A percentile compares a stretch with the other conserved stretches of the same genome.
These are phyloP conservation scores for Clathrospora elynae DNA, from an alignment of 2,329 filamentous ascomycete genomes.

Conservation along the genomic window DNA sequence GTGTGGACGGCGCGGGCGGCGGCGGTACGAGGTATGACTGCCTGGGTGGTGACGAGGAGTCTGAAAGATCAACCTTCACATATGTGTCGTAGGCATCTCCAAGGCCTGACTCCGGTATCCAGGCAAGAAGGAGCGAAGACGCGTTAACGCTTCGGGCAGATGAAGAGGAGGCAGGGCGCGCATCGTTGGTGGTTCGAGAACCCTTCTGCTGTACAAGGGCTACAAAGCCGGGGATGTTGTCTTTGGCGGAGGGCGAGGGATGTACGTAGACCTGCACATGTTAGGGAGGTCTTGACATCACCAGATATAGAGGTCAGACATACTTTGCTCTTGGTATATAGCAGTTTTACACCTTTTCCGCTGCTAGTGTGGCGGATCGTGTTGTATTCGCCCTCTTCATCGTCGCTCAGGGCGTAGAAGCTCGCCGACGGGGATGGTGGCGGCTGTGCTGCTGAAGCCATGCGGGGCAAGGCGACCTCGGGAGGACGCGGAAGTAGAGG, in stretches of 20 bases:
- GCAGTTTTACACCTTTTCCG: slow-evolving; percentile 84
- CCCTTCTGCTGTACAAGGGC: slow-evolving; percentile 89
- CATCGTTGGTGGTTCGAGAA: slow-evolving; percentile 32
- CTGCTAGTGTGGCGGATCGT: slow-evolving; percentile 82
- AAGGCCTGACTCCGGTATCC: slow-evolving; percentile 87
- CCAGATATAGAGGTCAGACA: slow-evolving; percentile 23
- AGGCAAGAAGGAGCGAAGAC: slow-evolving; percentile 83
- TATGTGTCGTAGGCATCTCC: slow-evolving; percentile 85
- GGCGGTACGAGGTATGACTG: slow-evolving; percentile 91
- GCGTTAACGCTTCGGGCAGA: slow-evolving; percentile 56
- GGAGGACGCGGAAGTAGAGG: slow-evolving; percentile 4
- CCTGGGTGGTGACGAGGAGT: slow-evolving; percentile 77
- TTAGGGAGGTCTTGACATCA: slow-evolving; percentile 31
- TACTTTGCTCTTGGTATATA: slow-evolving; percentile 97
- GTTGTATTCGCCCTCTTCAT: slow-evolving; percentile 93
- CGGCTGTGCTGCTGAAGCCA: slow-evolving; percentile 39
- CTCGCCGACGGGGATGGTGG: slow-evolving; percentile 78
- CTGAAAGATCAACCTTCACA: slow-evolving; percentile 90
- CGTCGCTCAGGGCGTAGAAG: slow-evolving; percentile 95
- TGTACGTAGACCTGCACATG: slow-evolving; percentile 83
- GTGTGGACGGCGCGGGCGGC: slow-evolving; percentile 81
- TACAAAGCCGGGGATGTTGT: slow-evolving; percentile 94
- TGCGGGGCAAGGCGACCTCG: slow-evolving; percentile 27
- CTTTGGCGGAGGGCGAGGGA: slow-evolving; percentile 87
- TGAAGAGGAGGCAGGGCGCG: slow-evolving; percentile 50